These are phyloP conservation scores for Zostera marina DNA, from an alignment of 116 monocot genomes.

Conservation along the genomic window DNA sequence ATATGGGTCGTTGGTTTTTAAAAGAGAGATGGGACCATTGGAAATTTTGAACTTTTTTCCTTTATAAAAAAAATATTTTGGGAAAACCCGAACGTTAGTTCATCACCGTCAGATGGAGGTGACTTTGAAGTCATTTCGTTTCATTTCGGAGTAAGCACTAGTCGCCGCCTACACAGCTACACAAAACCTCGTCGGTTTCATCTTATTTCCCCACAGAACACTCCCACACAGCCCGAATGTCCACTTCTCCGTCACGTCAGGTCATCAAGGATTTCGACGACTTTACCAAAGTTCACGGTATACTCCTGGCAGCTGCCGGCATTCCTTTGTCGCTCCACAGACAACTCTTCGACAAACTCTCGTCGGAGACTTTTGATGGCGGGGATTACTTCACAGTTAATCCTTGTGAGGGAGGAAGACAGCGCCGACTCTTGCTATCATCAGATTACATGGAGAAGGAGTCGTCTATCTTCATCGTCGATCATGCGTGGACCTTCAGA, in stretches of 20 bases:
- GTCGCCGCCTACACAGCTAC: background rate
- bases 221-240: background rate
- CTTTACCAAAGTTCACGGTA: constrained; percentile 55
- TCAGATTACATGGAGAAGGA: constrained; percentile 39
- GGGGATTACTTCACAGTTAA: constrained; percentile 76
- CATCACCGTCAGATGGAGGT: too few relatives aligned
- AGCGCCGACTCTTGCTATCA: constrained; percentile 68
- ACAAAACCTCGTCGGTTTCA: background rate
- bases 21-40: too few relatives aligned
- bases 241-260: constrained; percentile 1
- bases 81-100: too few relatives aligned
- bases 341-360: constrained; percentile 75
- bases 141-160: too few relatives aligned
- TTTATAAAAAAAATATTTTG: too few relatives aligned
- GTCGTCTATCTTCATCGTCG: constrained; percentile 68
- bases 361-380: constrained; percentile 68
- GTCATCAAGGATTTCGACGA: constrained; percentile 26
- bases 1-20: too few relatives aligned
- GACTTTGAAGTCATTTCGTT: too few relatives aligned
- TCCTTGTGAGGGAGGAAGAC: constrained; percentile 53
- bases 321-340: constrained; percentile 50
- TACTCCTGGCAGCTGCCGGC: constrained; percentile 79
- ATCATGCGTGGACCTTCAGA: constrained; percentile 96
- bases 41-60: too few relatives aligned
- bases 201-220: background rate